Percentiles rank a stretch among this genome's conserved stretches.
These are phyloP conservation scores for Apiospora koreana DNA, from an alignment of 2,329 filamentous ascomycete genomes.

Conservation along the genomic window DNA sequence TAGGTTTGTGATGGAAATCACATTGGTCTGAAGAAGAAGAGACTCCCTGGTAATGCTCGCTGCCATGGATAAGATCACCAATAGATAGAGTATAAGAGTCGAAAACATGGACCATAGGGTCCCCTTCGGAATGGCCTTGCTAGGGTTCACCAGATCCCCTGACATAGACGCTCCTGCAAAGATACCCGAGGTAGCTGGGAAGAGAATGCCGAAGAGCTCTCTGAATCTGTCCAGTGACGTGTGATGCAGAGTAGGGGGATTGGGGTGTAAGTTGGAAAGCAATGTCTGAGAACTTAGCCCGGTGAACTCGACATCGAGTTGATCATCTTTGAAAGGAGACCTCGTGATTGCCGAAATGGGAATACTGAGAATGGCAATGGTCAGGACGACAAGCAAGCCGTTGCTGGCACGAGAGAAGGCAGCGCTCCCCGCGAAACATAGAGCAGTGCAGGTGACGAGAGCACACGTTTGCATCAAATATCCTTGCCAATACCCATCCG, in stretches of 20 bases:
- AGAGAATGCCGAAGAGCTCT: slow-evolving; percentile 82
- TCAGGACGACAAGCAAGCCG: slow-evolving; percentile 68
- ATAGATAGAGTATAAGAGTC: slow-evolving; percentile 74
- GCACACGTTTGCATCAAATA: slow-evolving; percentile 76
- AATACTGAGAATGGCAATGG: slow-evolving; percentile 77
- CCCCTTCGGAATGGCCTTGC: slow-evolving; percentile 82
- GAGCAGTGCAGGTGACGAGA: slow-evolving; percentile 68
- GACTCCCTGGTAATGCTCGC: slow-evolving; percentile 73
- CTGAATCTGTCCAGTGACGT: slow-evolving; percentile 71
- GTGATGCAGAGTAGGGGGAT: slow-evolving; percentile 62
- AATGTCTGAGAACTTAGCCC: slow-evolving; percentile 73
- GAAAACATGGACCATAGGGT: slow-evolving; percentile 76
- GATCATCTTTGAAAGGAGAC: slow-evolving; percentile 65
- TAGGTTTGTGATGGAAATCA: slow-evolving; percentile 80
- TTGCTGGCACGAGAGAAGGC: slow-evolving; percentile 83
- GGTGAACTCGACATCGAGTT: slow-evolving; percentile 72
- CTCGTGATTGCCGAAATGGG: slow-evolving; percentile 73
- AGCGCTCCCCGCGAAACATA: slow-evolving; percentile 78
- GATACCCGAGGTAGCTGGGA: slow-evolving; percentile 64
- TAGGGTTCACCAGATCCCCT: slow-evolving; percentile 79
- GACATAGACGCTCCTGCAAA: slow-evolving; percentile 85
- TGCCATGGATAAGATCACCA: slow-evolving; percentile 79
- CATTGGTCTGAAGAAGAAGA: slow-evolving; percentile 73
- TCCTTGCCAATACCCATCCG: slow-evolving; percentile 72
- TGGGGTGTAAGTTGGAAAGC: slow-evolving; percentile 72